These are phyloP conservation scores for Gardenia jasminoides DNA, from an alignment of 257 asterid species.

Conservation along the genomic window DNA sequence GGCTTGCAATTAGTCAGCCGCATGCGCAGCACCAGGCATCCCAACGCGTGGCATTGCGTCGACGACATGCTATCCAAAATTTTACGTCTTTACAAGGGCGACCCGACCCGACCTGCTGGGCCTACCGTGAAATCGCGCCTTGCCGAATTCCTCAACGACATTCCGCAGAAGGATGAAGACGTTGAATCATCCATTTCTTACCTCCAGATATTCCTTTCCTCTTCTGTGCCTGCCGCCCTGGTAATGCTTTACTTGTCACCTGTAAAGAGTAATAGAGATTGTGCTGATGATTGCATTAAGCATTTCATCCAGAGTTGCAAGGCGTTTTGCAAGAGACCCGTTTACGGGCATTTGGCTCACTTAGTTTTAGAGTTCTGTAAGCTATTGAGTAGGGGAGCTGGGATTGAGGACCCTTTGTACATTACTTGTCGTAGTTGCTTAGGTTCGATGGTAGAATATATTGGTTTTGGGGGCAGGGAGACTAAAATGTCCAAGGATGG, in stretches of 20 bases:
- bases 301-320: conserved; percentile 47
- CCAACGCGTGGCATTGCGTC: conserved; percentile 75
- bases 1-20: conserved; percentile 63
- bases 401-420: conserved; percentile 27
- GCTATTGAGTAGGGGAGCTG: conserved; percentile 20
- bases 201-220: conserved; percentile 55
- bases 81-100: conserved; percentile 38
- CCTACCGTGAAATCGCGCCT: conserved; percentile 42
- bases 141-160: conserved; percentile 37
- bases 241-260: conserved; percentile 74
- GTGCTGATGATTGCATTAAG: conserved; percentile 58
- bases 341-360: conserved; percentile 39
- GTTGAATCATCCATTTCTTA: conserved; percentile 39
- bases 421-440: conserved; percentile 22
- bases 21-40: conserved; percentile 76
- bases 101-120: not conserved
- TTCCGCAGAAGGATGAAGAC: conserved; percentile 20
- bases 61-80: conserved; percentile 50
- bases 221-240: conserved; percentile 65
- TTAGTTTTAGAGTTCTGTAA: conserved; percentile 30
- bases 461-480: conserved; percentile 20
- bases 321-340: conserved; percentile 29
- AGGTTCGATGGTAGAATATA: conserved; percentile 42
- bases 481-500: conserved; percentile 15
- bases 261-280: conserved; percentile 35